Conservation (phyloP, 2,329 filamentous ascomycete species). For the Aspergillus glaucus region DNA sequence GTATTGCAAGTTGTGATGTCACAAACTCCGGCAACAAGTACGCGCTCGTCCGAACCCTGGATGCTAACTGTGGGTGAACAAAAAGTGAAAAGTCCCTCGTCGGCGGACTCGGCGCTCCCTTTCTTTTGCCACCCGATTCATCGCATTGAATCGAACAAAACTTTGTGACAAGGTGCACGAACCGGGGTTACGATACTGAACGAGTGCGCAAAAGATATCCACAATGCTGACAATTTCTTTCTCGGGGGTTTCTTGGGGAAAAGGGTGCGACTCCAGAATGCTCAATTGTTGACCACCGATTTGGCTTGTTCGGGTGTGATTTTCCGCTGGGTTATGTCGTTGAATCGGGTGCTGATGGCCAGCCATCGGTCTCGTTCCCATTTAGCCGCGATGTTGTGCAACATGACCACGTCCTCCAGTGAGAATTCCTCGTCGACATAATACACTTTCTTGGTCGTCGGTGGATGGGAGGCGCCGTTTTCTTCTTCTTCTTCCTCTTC, state of each 20-base stretch:
- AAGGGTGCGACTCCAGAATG: neutral
- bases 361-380: constrained; percentile 43
- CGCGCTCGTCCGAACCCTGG: constrained; percentile 7
- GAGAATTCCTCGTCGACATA: constrained; percentile 22
- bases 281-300: constrained; percentile 9
- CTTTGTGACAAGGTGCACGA: neutral
- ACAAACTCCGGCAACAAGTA: constrained; percentile 1
- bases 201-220: neutral
- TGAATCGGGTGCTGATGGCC: constrained; percentile 43
- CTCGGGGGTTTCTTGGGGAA: neutral
- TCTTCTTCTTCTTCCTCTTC: neutral
- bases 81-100: constrained; percentile 2
- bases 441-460: constrained; percentile 9
- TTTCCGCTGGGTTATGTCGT: constrained; percentile 43
- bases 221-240: neutral
- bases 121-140: neutral
- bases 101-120: neutral
- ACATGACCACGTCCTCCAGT: constrained; percentile 23
- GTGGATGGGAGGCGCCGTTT: neutral
- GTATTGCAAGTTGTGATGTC: constrained; percentile 5
- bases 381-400: constrained; percentile 39
- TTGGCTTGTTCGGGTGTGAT: constrained; percentile 36
- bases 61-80: neutral
- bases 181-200: neutral
- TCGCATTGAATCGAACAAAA: neutral